Evolutionary conservation across 176 grass and related monocot genomes (phyloP).

Genomic region (Avena eriantha): DNA sequence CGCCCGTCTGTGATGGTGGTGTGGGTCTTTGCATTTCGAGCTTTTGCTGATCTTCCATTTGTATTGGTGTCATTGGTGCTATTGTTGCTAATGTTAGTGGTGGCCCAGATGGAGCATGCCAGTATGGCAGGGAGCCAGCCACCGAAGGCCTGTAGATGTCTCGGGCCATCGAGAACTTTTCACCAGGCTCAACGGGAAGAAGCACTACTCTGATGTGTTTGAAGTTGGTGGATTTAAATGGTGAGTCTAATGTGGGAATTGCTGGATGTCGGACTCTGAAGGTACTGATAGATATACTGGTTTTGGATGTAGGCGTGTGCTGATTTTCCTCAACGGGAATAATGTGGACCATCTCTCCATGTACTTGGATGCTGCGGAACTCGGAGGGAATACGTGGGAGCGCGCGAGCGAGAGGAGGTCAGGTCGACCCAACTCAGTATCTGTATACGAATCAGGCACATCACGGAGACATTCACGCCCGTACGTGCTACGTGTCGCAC

Average conservation of each 20-base stretch:
- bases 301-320: slow-evolving; percentile 63
- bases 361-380: slow-evolving; percentile 88
- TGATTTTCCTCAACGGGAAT: slow-evolving; percentile 91
- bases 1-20: not conserved
- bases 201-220: slow-evolving; percentile 86
- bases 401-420: too few relatives aligned
- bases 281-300: slow-evolving; percentile 3
- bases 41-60: not conserved
- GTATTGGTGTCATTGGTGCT: not conserved
- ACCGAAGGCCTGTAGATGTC: slow-evolving; percentile 71
- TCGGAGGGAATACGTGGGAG: too few relatives aligned
- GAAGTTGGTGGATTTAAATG: slow-evolving; percentile 78
- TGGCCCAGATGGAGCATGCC: slow-evolving; percentile 51
- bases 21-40: not conserved
- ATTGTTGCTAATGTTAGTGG: not conserved
- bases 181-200: slow-evolving; percentile 69
- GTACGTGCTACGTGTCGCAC: too few relatives aligned
- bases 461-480: too few relatives aligned
- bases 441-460: too few relatives aligned
- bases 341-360: too few relatives aligned
- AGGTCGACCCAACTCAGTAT: too few relatives aligned
- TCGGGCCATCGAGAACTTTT: slow-evolving; percentile 81
- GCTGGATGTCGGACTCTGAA: not conserved
- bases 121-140: slow-evolving; percentile 72
- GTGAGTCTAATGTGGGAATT: not conserved